These are phyloP conservation scores for Penicillium goetzii DNA, from an alignment of 495 filamentous ascomycete genomes.

Conservation along the genomic window DNA sequence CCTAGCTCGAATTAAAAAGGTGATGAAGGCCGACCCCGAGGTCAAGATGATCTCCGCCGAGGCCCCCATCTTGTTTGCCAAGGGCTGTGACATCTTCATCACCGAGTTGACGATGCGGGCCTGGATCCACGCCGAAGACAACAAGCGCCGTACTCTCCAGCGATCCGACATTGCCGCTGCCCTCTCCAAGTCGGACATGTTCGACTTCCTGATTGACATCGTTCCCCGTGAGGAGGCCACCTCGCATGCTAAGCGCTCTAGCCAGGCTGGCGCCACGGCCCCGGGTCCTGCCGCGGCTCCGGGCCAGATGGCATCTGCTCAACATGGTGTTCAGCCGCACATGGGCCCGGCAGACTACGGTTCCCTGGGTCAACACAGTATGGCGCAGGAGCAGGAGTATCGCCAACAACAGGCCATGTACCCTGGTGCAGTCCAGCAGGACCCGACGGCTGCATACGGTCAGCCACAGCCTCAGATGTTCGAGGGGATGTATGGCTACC, in stretches of 20 bases:
- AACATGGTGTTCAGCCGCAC: conserved; percentile 61
- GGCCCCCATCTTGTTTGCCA: conserved; percentile 96
- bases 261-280: conserved; percentile 59
- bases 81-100: conserved; percentile 99
- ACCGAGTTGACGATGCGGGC: conserved; percentile 98
- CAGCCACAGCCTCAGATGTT: conserved; percentile 82
- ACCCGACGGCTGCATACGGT: conserved; percentile 69
- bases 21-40: conserved; percentile 99
- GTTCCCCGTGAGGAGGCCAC: conserved; percentile 93
- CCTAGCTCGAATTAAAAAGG: conserved; percentile 96
- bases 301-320: conserved; percentile 64
- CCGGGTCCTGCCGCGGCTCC: conserved; percentile 48
- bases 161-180: conserved; percentile 95
- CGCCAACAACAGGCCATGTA: conserved; percentile 79
- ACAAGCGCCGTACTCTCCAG: conserved; percentile 94
- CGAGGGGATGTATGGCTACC: conserved; percentile 83
- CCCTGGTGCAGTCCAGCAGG: conserved; percentile 70
- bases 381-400: conserved; percentile 76
- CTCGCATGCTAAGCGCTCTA: conserved; percentile 77
- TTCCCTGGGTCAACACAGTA: conserved; percentile 61
- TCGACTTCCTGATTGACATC: conserved; percentile 99
- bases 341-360: conserved; percentile 71
- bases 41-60: conserved; percentile 99
- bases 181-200: conserved; percentile 97
- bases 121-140: conserved; percentile 99